Base-by-base conservation (phyloP, 192 early-diverging fungal species). In the Backusella macrospora region DNA sequence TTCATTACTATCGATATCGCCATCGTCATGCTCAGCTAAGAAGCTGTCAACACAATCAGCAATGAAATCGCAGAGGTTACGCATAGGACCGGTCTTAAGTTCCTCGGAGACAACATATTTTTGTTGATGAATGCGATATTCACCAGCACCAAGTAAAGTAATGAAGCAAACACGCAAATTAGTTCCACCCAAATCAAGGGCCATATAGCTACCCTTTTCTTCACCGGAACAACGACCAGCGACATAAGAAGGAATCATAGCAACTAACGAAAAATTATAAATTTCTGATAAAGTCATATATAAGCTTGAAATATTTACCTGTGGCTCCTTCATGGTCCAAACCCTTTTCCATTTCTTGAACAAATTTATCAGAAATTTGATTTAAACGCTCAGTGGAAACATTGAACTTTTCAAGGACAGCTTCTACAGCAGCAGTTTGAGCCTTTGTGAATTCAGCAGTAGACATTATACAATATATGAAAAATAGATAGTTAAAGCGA, bases 181-280 rank as follows among this genome's bases (percentile, higher is more conserved):
- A 68, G 95, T 95, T 40, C 97, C 96, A 34, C 97, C 97, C 18
- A 99, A 84, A 80, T 99, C 97, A 40, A 99, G 81, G n/a, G 97
- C 95, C 23, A 99, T 87, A 79, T 87, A 95, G 7, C 84, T 87
- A 34, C 97, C 97, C 39, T 78, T 87, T 75, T 99, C 97, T 75
- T 90, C 84, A 43, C 97, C 97, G 40, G 90, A 90, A 8, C 95
- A 94, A 2, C 90, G 81, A 38, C 88, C 84, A 59, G 84, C 78
- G 69, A 99, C 94, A 82, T 85, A 96, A 13, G 91, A 93, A 7
- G 95, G 95, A 76, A 98, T 93, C 96, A 96, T 95, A 29, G 90
- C 86, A 69, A 92, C 80, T 78, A 62, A 6, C 38, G 38, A 13
- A 23, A 13, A 5, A 59, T 59, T 26, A 26, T 4, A 12, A 10